Conservation (phyloP, 2,329 filamentous ascomycete species). For the Cladosporium sp. region DNA sequence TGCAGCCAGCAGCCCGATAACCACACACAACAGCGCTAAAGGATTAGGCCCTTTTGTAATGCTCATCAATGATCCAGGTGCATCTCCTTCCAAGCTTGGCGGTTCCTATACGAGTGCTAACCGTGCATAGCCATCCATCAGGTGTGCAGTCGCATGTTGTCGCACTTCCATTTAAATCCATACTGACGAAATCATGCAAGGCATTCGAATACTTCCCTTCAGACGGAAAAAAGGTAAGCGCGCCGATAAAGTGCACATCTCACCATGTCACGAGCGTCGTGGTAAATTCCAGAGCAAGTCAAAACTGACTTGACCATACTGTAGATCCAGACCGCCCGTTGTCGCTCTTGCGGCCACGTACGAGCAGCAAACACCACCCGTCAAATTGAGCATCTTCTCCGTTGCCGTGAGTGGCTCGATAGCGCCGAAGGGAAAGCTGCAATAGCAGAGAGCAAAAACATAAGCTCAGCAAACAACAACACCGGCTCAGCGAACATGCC, state of each 20-base stretch:
- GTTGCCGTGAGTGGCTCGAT: conserved; percentile 41
- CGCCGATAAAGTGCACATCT: not conserved
- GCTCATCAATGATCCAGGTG: conserved; percentile 4
- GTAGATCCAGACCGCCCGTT: conserved; percentile 47
- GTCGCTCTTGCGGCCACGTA: conserved; percentile 45
- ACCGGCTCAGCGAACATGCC: conserved; percentile 14
- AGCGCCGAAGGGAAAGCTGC: conserved; percentile 41
- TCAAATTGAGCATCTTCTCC: conserved; percentile 46
- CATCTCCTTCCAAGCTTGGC: no score
- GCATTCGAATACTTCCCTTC: conserved; percentile 3
- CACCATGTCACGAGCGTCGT: no score
- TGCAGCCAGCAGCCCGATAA: no score
- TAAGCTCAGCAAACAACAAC: conserved; percentile 25
- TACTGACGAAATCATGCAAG: not conserved
- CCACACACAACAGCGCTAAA: no score
- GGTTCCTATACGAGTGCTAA: no score
- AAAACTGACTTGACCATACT: conserved; percentile 1
- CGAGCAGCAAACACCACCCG: conserved; percentile 49
- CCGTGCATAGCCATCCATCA: no score
- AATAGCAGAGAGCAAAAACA: no score
- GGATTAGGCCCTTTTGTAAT: not conserved
- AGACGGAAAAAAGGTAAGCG: not conserved
- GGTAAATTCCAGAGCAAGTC: no score
- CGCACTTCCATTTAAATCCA: not conserved
- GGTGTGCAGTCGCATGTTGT: not conserved